Evolutionary conservation across 805 yeast genomes (phyloP).

Genomic region (Starmerella apicola): DNA sequence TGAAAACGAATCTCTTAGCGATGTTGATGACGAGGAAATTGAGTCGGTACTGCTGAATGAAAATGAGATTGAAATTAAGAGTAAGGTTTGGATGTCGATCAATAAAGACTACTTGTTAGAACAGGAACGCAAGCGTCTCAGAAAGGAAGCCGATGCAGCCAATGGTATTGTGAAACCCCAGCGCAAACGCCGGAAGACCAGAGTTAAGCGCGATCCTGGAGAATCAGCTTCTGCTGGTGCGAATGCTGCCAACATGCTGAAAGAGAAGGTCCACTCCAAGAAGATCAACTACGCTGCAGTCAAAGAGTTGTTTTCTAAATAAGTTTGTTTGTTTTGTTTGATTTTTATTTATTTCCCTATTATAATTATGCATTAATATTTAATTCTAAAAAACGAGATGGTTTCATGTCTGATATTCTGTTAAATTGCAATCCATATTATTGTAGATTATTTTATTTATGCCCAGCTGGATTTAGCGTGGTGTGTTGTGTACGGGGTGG

Average conservation of each 20-base stretch:
- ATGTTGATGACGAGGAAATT: conserved; percentile 75
- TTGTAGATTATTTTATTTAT: background rate
- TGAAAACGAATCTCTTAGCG: conserved; percentile 51
- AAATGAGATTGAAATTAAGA: conserved; percentile 63
- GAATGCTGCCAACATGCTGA: conserved; percentile 63
- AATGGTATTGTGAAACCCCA: conserved; percentile 59
- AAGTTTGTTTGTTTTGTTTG: background rate
- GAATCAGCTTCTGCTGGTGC: conserved; percentile 55
- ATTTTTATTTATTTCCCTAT: no score
- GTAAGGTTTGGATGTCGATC: conserved; percentile 77
- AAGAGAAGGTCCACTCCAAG: conserved; percentile 65
- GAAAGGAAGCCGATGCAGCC: conserved; percentile 73
- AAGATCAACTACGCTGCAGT: conserved; percentile 84
- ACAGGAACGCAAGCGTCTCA: conserved; percentile 72
- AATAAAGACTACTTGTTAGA: conserved; percentile 77
- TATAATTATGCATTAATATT: no score
- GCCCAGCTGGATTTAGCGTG: no score
- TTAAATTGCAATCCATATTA: background rate
- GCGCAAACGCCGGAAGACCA: conserved; percentile 29
- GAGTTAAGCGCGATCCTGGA: conserved; percentile 23
- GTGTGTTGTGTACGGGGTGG: no score
- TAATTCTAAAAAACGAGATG: no score
- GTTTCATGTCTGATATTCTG: no score
- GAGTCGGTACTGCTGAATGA: conserved; percentile 46
- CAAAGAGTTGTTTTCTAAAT: conserved; percentile 30